Evolutionary conservation across 345 rosid species (phyloP).

Genomic region (Populus pruinosa): DNA sequence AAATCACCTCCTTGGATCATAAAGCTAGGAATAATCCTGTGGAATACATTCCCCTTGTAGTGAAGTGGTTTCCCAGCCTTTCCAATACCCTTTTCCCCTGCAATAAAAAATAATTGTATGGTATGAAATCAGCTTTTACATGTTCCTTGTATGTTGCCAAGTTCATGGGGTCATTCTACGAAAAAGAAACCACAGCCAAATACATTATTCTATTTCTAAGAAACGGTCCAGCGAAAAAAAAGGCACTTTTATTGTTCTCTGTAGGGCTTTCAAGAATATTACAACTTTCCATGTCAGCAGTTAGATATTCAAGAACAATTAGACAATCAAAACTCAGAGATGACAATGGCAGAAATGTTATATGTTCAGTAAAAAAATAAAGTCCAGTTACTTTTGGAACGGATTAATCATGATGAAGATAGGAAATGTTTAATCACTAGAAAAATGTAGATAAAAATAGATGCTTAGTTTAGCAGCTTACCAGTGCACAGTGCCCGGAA

Average conservation of each 20-base stretch:
- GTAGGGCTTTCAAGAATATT: neutral
- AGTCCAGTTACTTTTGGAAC: neutral
- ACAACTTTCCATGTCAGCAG: neutral
- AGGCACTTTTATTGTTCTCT: neutral
- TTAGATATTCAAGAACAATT: neutral
- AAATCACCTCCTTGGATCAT: constrained; percentile 98
- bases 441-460: neutral
- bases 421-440: neutral
- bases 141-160: neutral
- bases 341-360: neutral
- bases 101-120: neutral
- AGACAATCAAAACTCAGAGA: neutral
- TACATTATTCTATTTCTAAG: neutral
- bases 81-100: constrained; percentile 91
- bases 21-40: constrained; percentile 94
- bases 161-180: neutral
- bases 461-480: constrained; percentile 15
- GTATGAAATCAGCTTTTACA: neutral
- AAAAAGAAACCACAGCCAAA: neutral
- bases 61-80: constrained; percentile 88
- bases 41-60: constrained; percentile 76
- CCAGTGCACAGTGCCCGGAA: constrained; percentile 98
- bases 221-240: neutral
- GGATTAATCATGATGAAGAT: neutral
- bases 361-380: neutral